These are phyloP conservation scores for Fusarium begoniae DNA, from an alignment of 2,329 filamentous ascomycete genomes.

Conservation along the genomic window DNA sequence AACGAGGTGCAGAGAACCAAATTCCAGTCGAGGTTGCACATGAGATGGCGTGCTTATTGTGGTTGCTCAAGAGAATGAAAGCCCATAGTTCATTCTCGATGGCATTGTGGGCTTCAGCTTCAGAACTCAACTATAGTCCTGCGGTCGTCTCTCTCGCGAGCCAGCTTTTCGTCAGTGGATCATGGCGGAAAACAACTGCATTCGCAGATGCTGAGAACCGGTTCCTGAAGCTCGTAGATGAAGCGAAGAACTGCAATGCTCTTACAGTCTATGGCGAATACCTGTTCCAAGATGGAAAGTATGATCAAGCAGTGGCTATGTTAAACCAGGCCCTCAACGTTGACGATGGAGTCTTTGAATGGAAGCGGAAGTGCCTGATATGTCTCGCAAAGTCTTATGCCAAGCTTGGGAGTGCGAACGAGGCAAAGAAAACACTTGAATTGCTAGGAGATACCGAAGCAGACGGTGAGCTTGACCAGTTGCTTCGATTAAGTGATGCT, in stretches of 20 bases:
- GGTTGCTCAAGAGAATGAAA: neutral
- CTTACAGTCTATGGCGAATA: constrained; percentile 47
- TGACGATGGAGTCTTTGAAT: constrained; percentile 37
- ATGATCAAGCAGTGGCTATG: constrained; percentile 31
- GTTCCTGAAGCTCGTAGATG: constrained; percentile 45
- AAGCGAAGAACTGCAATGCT: constrained; percentile 48
- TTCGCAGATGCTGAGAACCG: constrained; percentile 38
- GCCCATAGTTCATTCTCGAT: constrained; percentile 23
- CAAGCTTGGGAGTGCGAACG: constrained; percentile 29
- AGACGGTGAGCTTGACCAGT: constrained; percentile 40
- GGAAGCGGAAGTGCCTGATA: constrained; percentile 40
- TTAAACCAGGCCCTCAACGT: constrained; percentile 41
- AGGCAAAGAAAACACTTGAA: constrained; percentile 41
- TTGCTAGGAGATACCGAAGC: constrained; percentile 38
- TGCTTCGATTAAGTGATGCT: constrained; percentile 35
- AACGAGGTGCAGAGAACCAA: constrained; percentile 26
- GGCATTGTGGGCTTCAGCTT: constrained; percentile 46
- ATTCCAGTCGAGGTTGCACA: constrained; percentile 38
- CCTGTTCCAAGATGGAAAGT: constrained; percentile 39
- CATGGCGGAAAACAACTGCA: constrained; percentile 29
- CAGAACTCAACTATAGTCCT: constrained; percentile 42
- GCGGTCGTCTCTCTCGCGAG: constrained; percentile 45
- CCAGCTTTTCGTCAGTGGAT: constrained; percentile 30
- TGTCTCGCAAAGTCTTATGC: constrained; percentile 40
- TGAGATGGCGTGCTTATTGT: constrained; percentile 44